phyloP scores from a whole-genome alignment of 202 grass and related monocot genomes.

The Cymbopogon flexuosus region DNA sequence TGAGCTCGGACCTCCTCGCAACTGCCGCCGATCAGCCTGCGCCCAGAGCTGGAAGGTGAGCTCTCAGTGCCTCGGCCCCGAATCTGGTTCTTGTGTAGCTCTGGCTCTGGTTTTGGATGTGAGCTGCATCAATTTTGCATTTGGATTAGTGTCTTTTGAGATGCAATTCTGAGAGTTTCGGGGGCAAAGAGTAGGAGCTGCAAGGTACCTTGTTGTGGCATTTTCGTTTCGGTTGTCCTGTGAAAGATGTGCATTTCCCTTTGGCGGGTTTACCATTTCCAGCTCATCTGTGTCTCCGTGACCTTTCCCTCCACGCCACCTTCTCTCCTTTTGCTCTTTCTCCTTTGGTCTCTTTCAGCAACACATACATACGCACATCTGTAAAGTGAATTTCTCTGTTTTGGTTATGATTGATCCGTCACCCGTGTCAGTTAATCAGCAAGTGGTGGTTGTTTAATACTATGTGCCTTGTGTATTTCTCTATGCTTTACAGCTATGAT shows the following conservation, averaged over 20 bases:
- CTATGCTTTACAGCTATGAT: background rate
- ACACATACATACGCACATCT: background rate
- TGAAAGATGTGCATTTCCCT: background rate
- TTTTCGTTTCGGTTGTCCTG: conserved; percentile 1
- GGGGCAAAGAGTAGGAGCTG: background rate
- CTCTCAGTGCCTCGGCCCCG: background rate
- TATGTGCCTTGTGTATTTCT: background rate
- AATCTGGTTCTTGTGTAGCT: background rate
- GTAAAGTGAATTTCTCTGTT: background rate
- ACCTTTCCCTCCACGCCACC: background rate
- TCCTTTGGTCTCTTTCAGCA: background rate
- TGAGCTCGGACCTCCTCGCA: background rate
- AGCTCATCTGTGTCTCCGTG: background rate
- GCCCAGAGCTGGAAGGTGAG: conserved; percentile 35
- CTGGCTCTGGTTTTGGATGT: background rate
- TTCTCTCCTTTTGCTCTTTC: background rate
- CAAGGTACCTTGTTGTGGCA: background rate
- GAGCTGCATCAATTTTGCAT: background rate
- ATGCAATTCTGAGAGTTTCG: background rate
- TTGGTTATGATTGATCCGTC: background rate
- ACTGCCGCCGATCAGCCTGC: background rate
- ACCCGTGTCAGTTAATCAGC: background rate
- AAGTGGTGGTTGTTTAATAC: background rate
- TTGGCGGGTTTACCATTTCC: background rate
- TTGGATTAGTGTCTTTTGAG: background rate